These are phyloP conservation scores for Aegilops umbellulata DNA, from an alignment of 176 grass and related monocot species.

Conservation along the genomic window DNA sequence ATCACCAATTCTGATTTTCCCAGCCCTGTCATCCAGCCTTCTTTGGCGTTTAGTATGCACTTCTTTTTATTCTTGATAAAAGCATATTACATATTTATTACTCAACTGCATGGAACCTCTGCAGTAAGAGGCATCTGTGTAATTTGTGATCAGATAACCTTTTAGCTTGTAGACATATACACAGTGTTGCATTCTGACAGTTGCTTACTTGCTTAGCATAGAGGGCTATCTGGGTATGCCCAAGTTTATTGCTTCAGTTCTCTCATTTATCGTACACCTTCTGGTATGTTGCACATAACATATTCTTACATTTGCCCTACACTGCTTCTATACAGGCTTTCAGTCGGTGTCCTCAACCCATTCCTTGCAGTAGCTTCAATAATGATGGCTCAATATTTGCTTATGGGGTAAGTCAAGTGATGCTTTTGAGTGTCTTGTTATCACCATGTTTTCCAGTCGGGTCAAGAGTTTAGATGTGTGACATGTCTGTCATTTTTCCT, in stretches of 20 bases:
- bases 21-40: neutral
- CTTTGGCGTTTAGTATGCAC: neutral
- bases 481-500: neutral
- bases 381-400: conserved; percentile 94
- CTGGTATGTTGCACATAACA: conserved; percentile 19
- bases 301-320: conserved; percentile 8
- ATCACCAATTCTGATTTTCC: neutral
- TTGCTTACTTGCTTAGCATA: conserved; percentile 18
- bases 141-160: neutral
- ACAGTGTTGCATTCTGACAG: neutral
- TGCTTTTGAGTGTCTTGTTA: neutral
- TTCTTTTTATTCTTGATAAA: neutral
- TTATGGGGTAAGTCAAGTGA: conserved; percentile 68
- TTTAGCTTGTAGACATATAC: neutral
- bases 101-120: neutral
- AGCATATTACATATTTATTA: neutral
- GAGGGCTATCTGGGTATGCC: neutral
- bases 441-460: neutral
- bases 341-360: conserved; percentile 74
- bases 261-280: neutral
- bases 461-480: neutral
- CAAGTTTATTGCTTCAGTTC: neutral
- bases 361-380: conserved; percentile 92
- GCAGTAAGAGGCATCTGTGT: neutral
- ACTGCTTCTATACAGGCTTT: conserved; percentile 57